phyloP scores from a whole-genome alignment of 441 rosid species.

The Macaranga tanarius region DNA sequence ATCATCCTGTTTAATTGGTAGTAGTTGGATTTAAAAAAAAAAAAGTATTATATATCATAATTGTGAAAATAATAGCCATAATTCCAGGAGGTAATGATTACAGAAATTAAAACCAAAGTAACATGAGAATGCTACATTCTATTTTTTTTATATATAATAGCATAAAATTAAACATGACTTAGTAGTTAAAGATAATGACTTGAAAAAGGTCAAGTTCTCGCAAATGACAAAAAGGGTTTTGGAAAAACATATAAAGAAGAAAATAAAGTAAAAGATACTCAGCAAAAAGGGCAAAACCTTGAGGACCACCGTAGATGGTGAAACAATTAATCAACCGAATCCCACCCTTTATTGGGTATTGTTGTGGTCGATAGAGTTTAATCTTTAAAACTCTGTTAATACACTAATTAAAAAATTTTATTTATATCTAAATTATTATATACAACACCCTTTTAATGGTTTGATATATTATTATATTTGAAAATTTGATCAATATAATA shows the following conservation, averaged over 20 bases:
- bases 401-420: too few relatives aligned
- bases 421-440: too few relatives aligned
- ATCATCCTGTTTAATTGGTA: slow-evolving; percentile 24
- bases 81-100: slow-evolving; percentile 24
- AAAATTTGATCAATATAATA: too few relatives aligned
- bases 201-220: slow-evolving; percentile 1
- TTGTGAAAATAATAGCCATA: slow-evolving; percentile 29
- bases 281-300: neutral
- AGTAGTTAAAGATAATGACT: neutral
- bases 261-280: neutral
- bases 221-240: slow-evolving; percentile 12
- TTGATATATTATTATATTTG: too few relatives aligned
- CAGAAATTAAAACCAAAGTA: slow-evolving; percentile 6
- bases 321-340: slow-evolving; percentile 5
- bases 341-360: too few relatives aligned
- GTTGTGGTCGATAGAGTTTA: too few relatives aligned
- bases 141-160: too few relatives aligned
- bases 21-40: slow-evolving; percentile 22
- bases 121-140: too few relatives aligned
- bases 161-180: neutral
- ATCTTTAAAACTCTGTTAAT: too few relatives aligned
- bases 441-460: too few relatives aligned
- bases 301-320: neutral
- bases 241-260: neutral
- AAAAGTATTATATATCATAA: slow-evolving; percentile 18